Percentiles rank a stretch among this genome's conserved stretches.
phyloP scores from a whole-genome alignment of 257 asterid genomes.

The Solanum lycopersicoides region DNA sequence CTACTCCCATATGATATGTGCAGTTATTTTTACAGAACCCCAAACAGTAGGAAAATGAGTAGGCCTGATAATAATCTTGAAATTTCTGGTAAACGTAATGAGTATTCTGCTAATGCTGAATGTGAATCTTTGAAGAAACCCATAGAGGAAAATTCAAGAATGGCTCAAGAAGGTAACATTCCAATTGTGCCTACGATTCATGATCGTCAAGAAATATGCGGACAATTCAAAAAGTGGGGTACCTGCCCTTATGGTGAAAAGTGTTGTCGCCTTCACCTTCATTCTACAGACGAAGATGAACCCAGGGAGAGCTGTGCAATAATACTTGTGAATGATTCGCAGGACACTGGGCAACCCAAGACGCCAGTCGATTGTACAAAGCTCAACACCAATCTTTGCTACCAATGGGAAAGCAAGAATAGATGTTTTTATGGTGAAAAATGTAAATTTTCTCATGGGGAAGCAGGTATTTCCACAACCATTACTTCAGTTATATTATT shows the following conservation, averaged over 20 bases:
- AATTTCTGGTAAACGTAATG: neutral
- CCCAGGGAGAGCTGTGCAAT: conserved; percentile 3
- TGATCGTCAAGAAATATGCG: conserved; percentile 16
- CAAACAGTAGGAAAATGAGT: neutral
- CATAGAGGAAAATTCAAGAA: conserved; percentile 2
- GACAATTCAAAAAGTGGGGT: conserved; percentile 18
- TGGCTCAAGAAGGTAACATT: conserved; percentile 4
- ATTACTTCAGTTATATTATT: neutral
- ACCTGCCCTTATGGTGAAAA: conserved; percentile 22
- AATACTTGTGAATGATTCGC: neutral
- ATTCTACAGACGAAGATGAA: neutral
- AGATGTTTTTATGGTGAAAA: conserved; percentile 22
- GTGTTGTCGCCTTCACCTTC: conserved; percentile 26
- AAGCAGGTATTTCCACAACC: conserved; percentile 16
- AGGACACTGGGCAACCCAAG: neutral
- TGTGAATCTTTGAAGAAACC: conserved; percentile 8
- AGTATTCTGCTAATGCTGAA: neutral
- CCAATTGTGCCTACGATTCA: neutral
- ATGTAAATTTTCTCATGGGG: conserved; percentile 48
- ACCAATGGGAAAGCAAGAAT: conserved; percentile 19
- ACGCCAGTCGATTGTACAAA: neutral
- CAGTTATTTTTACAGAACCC: neutral
- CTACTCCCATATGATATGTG: neutral
- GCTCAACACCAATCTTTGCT: conserved; percentile 26
- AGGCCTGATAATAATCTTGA: neutral